Percentiles rank a stretch among this genome's conserved stretches.
These are phyloP conservation scores for Gnomoniopsis sp. DNA, from an alignment of 2,329 filamentous ascomycete species.

Conservation along the genomic window DNA sequence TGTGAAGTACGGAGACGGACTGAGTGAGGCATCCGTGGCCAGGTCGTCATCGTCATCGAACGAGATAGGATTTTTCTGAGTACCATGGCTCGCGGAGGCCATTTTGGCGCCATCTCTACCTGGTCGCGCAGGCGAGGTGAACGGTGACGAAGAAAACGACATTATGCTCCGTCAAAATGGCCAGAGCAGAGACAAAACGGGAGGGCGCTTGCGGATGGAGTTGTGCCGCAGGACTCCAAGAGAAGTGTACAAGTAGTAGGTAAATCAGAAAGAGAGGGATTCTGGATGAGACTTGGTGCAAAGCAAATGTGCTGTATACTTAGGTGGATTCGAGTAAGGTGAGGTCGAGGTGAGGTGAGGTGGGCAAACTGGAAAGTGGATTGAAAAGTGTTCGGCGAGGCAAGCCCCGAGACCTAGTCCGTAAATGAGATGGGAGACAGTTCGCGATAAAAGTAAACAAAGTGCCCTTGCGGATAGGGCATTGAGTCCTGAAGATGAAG, in stretches of 20 bases:
- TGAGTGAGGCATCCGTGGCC: not conserved
- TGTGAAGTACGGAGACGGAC: conserved; percentile 43
- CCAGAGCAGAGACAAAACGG: not conserved
- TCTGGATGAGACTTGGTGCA: no score
- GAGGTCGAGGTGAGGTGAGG: no score
- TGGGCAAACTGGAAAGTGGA: no score
- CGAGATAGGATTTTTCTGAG: conserved; percentile 2
- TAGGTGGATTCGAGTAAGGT: no score
- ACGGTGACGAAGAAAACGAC: conserved; percentile 12
- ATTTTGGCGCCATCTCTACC: not conserved
- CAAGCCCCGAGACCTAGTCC: no score
- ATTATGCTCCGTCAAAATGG: not conserved
- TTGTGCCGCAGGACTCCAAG: not conserved
- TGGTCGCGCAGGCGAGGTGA: conserved; percentile 12
- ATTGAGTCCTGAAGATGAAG: no score
- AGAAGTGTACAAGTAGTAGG: not conserved
- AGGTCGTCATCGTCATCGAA: conserved; percentile 13
- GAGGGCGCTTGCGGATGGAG: not conserved
- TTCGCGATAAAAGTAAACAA: no score
- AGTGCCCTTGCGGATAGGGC: no score
- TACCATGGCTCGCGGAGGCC: conserved; percentile 1
- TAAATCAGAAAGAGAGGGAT: no score
- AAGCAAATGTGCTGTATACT: no score
- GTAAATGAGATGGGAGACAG: no score
- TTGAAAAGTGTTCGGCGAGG: no score